Evolutionary conservation across 2,329 filamentous ascomycete genomes (phyloP), one percentile per base, ranked within the genome.

Genomic region (Phialocephala subalpina): DNA sequence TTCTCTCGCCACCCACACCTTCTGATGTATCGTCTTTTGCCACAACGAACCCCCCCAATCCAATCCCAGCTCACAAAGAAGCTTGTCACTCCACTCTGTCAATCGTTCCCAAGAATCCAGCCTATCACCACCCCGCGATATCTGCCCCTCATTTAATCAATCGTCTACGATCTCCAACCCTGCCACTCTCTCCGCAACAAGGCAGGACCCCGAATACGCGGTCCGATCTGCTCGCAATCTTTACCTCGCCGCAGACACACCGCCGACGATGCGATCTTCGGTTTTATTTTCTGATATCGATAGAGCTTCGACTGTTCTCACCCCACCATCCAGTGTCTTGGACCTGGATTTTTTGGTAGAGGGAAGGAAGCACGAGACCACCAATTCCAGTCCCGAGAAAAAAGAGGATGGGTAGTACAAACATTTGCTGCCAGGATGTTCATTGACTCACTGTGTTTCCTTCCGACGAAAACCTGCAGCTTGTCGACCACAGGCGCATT

Each of bases 111-210:
- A 5, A 33, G 9, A 33, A 59, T 60, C 35, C 58, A 60, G 35
- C 59, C 59, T 59, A 58, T 57, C 64, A 58, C 20, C 11, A 6
- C 45, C 45, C n/a, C n/a, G 9, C 12, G 29, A 16, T 11, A 57
- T 20, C 16, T 56, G 49, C 63, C 63, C 63, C 58, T 61, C 58
- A 62, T 36, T 62, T 53, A 60, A 64, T 42, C 33, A 62, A 65
- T 66, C 64, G 25, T 63, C 47, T 20, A 25, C 25, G 18, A 66
- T 56, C 64, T 36, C 29, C 5, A 14, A 16, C 14, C 8, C 49
- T 33, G 27, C 27, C 22, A 11, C 42, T 20, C 22, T 45, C 64
- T 67, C 65, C 65, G 20, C 58, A 67, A 58, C 45, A 55, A 62
- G 65, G 56, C 61, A 67, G 52, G 64, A 38, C 56, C 49, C 65